These are phyloP conservation scores for Pichia sp. DNA, from an alignment of 1,139 yeast species.

Conservation along the genomic window DNA sequence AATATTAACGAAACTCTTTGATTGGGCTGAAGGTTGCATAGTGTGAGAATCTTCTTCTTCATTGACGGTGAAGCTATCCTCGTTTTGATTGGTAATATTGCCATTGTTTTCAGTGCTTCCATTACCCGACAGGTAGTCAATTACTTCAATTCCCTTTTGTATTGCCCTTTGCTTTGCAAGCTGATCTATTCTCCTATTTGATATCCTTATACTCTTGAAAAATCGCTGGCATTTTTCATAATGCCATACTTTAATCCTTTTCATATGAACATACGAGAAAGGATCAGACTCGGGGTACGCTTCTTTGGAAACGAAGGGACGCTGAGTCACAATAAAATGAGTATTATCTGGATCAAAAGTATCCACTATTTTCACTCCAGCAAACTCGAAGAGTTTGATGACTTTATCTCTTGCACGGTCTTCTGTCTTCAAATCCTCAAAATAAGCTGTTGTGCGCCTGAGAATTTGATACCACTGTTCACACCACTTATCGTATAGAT, in stretches of 20 bases:
- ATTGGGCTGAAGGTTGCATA: not conserved
- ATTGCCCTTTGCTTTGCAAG: constrained; percentile 27
- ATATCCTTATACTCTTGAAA: constrained; percentile 56
- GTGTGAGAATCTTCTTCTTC: not conserved
- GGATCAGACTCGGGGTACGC: constrained; percentile 50
- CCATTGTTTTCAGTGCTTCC: not conserved
- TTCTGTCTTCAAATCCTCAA: constrained; percentile 29
- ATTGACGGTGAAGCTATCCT: not conserved
- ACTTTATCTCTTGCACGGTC: constrained; percentile 26
- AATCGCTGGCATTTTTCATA: constrained; percentile 82
- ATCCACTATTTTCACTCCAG: constrained; percentile 27
- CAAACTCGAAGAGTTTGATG: constrained; percentile 27
- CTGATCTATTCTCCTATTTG: constrained; percentile 32
- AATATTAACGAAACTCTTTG: constrained; percentile 18
- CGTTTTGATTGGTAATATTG: not conserved
- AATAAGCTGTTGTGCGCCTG: constrained; percentile 27
- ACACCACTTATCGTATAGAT: constrained; percentile 31
- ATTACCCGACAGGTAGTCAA: constrained; percentile 4
- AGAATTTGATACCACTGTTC: constrained; percentile 32
- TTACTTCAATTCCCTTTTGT: constrained; percentile 8
- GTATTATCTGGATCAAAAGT: constrained; percentile 30
- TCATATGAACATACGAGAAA: constrained; percentile 55
- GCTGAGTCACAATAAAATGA: constrained; percentile 55
- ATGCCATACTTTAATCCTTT: constrained; percentile 80
- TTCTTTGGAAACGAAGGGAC: constrained; percentile 36